phyloP scores from a whole-genome alignment of 2,329 filamentous ascomycete genomes.

The Xylaria sp. region DNA sequence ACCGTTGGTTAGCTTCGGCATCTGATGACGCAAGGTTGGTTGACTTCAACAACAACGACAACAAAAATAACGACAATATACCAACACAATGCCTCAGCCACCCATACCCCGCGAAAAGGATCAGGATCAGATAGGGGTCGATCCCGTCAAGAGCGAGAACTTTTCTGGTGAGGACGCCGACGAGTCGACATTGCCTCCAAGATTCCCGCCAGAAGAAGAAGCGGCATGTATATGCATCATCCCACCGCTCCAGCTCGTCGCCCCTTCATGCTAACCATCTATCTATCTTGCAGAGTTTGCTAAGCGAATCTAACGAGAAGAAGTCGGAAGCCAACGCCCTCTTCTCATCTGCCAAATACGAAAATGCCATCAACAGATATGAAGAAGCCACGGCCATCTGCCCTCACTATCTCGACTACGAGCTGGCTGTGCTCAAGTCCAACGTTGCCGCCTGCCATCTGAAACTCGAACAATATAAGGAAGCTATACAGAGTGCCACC shows the following conservation, averaged over 20 bases:
- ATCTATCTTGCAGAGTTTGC: slow-evolving; percentile 62
- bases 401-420: slow-evolving; percentile 87
- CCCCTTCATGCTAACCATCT: slow-evolving; percentile 13
- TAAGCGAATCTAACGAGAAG: slow-evolving; percentile 75
- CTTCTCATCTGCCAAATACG: slow-evolving; percentile 78
- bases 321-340: slow-evolving; percentile 82
- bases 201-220: slow-evolving; percentile 66
- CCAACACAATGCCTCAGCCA: slow-evolving; percentile 32
- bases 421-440: slow-evolving; percentile 84
- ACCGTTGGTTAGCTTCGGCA: neutral
- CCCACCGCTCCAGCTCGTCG: slow-evolving; percentile 6
- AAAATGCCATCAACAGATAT: slow-evolving; percentile 83
- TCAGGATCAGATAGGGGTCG: slow-evolving; percentile 10
- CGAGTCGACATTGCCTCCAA: slow-evolving; percentile 48
- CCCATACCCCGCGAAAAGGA: slow-evolving; percentile 30
- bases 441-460: slow-evolving; percentile 92
- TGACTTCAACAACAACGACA: neutral
- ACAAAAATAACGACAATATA: neutral
- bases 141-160: neutral
- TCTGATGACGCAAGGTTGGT: slow-evolving; percentile 15
- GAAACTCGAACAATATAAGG: slow-evolving; percentile 86
- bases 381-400: slow-evolving; percentile 81
- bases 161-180: slow-evolving; percentile 38
- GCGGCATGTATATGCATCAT: slow-evolving; percentile 54
- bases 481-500: slow-evolving; percentile 78